phyloP scores from a whole-genome alignment of 2,329 filamentous ascomycete genomes.

The Coccinonectria pachysandricola region DNA sequence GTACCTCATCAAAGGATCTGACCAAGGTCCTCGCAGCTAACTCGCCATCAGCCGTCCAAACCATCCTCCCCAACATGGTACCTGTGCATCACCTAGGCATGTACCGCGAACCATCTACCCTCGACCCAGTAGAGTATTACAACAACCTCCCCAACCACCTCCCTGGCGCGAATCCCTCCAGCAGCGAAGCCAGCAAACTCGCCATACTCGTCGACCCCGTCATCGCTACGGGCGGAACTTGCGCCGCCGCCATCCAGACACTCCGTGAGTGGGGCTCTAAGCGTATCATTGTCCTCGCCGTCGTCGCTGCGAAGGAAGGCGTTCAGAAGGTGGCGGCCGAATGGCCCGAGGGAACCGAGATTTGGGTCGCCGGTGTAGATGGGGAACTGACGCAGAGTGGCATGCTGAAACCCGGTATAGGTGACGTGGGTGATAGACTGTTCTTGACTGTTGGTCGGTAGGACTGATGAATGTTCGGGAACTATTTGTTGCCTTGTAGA shows the following conservation, averaged over 20 bases:
- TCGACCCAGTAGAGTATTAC: constrained; percentile 93
- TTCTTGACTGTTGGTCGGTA: constrained; percentile 84
- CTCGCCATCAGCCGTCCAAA: constrained; percentile 55
- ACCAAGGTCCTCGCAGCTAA: constrained; percentile 10
- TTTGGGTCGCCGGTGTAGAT: constrained; percentile 80
- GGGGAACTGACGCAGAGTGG: constrained; percentile 61
- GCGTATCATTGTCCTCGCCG: constrained; percentile 63
- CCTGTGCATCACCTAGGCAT: constrained; percentile 90
- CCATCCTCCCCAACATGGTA: constrained; percentile 68
- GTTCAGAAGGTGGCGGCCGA: constrained; percentile 59
- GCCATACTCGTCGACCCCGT: constrained; percentile 86
- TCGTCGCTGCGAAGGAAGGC: constrained; percentile 66
- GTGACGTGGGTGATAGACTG: constrained; percentile 82
- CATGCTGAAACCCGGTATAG: constrained; percentile 84
- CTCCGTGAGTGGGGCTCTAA: constrained; percentile 86
- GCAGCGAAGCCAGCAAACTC: constrained; percentile 38
- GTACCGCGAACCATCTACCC: constrained; percentile 79
- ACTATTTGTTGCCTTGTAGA: constrained; percentile 2
- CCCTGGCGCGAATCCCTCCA: constrained; percentile 25
- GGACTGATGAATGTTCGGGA: constrained; percentile 1
- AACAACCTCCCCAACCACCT: constrained; percentile 83
- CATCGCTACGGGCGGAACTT: constrained; percentile 87
- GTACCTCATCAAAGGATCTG: too few species aligned
- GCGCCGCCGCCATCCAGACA: constrained; percentile 79
- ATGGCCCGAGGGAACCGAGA: constrained; percentile 67